phyloP scores from a whole-genome alignment of 2,329 filamentous ascomycete species.

The Colletotrichum karsti region DNA sequence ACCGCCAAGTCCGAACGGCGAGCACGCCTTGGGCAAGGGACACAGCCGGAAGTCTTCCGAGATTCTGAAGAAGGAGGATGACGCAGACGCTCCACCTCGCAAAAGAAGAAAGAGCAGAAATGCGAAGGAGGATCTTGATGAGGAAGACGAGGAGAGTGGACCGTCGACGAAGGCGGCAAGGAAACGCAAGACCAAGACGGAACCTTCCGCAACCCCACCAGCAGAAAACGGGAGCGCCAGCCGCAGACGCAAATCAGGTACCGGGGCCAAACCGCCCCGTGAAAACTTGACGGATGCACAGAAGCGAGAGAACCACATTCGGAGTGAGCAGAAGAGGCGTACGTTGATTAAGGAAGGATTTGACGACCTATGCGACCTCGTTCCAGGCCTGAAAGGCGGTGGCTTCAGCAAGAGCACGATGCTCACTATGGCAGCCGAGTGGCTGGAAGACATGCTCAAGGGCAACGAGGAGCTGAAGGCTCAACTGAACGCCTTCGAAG shows the following conservation, averaged over 20 bases:
- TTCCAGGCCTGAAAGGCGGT: constrained; percentile 77
- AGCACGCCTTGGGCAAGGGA: constrained; percentile 31
- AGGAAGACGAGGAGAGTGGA: constrained; percentile 50
- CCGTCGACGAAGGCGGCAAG: constrained; percentile 43
- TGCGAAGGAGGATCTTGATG: constrained; percentile 48
- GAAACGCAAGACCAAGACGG: constrained; percentile 58
- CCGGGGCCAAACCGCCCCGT: constrained; percentile 55
- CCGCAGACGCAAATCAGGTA: constrained; percentile 61
- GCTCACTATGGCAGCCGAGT: constrained; percentile 78
- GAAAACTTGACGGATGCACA: constrained; percentile 84
- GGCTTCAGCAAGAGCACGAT: constrained; percentile 87
- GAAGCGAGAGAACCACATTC: constrained; percentile 86
- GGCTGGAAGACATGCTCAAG: constrained; percentile 75
- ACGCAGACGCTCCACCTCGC: constrained; percentile 50
- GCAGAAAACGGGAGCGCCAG: constrained; percentile 44
- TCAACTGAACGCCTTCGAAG: constrained; percentile 56
- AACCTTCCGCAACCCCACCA: constrained; percentile 42
- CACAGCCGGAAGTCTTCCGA: constrained; percentile 34
- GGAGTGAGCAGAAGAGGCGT: constrained; percentile 86
- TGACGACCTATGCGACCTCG: constrained; percentile 78
- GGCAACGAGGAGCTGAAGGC: constrained; percentile 71
- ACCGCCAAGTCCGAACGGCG: constrained; percentile 60
- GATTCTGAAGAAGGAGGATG: constrained; percentile 43
- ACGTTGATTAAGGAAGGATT: constrained; percentile 86
- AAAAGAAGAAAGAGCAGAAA: constrained; percentile 66